These are phyloP conservation scores for Gamsiella multidivaricata DNA, from an alignment of 192 early-diverging fungal genomes.

Conservation along the genomic window DNA sequence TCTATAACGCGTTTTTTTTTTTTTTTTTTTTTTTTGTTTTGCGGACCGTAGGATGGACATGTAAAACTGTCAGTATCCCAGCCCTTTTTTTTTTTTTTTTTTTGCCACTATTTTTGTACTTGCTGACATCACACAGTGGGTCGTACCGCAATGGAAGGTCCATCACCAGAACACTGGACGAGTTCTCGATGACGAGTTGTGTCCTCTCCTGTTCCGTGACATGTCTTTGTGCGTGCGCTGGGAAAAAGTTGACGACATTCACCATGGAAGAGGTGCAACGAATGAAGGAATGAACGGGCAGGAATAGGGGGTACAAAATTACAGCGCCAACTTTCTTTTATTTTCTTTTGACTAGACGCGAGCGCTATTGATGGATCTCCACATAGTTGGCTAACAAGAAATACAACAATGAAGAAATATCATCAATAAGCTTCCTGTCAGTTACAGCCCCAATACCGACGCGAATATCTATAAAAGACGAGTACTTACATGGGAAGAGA, in stretches of 20 bases:
- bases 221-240: neutral
- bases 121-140: neutral
- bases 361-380: conserved; percentile 55
- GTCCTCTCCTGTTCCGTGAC: neutral
- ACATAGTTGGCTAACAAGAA: conserved; percentile 59
- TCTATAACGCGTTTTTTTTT: neutral
- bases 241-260: conserved; percentile 29
- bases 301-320: neutral
- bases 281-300: neutral
- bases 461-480: neutral
- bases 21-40: neutral
- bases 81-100: too few species aligned
- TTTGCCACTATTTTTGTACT: neutral
- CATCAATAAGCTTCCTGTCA: too few species aligned
- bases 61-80: too few species aligned
- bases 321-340: neutral
- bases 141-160: conserved; percentile 28
- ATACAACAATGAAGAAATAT: neutral
- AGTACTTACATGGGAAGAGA: conserved; percentile 77
- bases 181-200: neutral
- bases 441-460: too few species aligned
- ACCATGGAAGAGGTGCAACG: conserved; percentile 12
- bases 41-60: too few species aligned
- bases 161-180: conserved; percentile 4
- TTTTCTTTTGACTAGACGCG: conserved; percentile 10